These are phyloP conservation scores for Mucor lusitanicus DNA, from an alignment of 371 early-diverging fungal species.

Conservation along the genomic window DNA sequence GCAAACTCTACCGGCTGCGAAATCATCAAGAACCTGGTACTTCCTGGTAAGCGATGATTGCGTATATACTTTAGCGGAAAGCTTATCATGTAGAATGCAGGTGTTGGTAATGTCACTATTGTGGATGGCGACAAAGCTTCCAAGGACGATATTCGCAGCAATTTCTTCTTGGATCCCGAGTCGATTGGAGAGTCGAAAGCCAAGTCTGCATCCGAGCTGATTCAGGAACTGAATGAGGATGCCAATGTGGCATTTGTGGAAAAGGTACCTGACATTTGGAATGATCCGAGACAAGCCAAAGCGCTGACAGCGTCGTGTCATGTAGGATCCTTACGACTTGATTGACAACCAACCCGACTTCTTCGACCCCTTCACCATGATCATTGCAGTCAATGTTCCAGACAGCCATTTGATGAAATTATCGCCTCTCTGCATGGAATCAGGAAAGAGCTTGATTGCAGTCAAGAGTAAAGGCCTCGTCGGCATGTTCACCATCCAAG, in stretches of 20 bases:
- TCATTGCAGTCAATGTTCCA: conserved; percentile 70
- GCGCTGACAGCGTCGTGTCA: background rate
- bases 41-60: conserved; percentile 74
- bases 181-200: conserved; percentile 71
- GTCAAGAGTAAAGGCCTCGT: conserved; percentile 75
- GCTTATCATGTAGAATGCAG: conserved; percentile 42
- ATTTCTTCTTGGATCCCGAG: conserved; percentile 83
- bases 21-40: conserved; percentile 89
- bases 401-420: conserved; percentile 60
- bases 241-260: conserved; percentile 62
- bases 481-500: conserved; percentile 68
- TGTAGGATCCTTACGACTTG: conserved; percentile 32
- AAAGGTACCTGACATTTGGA: conserved; percentile 36
- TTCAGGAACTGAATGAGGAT: conserved; percentile 88
- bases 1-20: conserved; percentile 88
- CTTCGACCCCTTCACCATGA: conserved; percentile 70
- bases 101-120: conserved; percentile 85
- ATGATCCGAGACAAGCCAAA: background rate
- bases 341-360: conserved; percentile 61
- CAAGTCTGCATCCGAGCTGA: conserved; percentile 59
- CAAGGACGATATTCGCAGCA: conserved; percentile 73
- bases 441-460: conserved; percentile 67
- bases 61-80: background rate
- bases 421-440: conserved; percentile 59
- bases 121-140: conserved; percentile 72